Base-by-base conservation (phyloP, 371 early-diverging fungal species). In the Circinella umbellata region DNA sequence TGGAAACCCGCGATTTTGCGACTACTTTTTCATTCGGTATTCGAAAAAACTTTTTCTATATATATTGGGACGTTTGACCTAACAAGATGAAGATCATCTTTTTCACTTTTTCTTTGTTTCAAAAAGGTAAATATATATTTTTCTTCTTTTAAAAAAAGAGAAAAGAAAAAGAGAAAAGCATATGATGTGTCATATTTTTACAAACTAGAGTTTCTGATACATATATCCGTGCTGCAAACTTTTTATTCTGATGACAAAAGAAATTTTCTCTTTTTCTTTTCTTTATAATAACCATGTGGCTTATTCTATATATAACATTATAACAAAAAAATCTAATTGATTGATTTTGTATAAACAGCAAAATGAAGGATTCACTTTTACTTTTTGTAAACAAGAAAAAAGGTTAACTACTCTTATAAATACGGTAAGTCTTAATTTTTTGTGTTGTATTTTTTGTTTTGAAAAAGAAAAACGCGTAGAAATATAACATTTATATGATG, bases 191-290 rank as follows among this genome's bases (percentile, higher is more conserved):
- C 71, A 39, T 73, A 42, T 64, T 57, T 78, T 80, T 78, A 78
- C 85, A 84, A 84, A 84, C 85, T 84, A 84, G 85, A 84, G 85
- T 84, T 84, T 84, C 82, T 84, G 85, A 84, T 61, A 64, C 18
- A 71, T n/a, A 71, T 48, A 27, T 42, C 76, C 75, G 69, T 80
- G 79, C 75, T 76, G 79, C 61, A 86, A 72, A 66, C 74, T 67
- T 77, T 71, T 70, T 38, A 68, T 64, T 62, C 90, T 84, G 85
- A 82, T 82, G 80, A 69, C 11, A 42, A 42, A 42, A 67, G 53
- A 47, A 46, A 14, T 63, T 38, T 67, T 5, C 57, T 57, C 15
- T 38, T 36, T 20, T 62, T 7, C 14, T 42, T 38, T 64, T 38
- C 62, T 34, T 47, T 63, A 39, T 47, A 65, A 54, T 60, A 37